Evolutionary conservation across 2,329 filamentous ascomycete species (phyloP).

Genomic region (Fusarium neocosmosporiellum): DNA sequence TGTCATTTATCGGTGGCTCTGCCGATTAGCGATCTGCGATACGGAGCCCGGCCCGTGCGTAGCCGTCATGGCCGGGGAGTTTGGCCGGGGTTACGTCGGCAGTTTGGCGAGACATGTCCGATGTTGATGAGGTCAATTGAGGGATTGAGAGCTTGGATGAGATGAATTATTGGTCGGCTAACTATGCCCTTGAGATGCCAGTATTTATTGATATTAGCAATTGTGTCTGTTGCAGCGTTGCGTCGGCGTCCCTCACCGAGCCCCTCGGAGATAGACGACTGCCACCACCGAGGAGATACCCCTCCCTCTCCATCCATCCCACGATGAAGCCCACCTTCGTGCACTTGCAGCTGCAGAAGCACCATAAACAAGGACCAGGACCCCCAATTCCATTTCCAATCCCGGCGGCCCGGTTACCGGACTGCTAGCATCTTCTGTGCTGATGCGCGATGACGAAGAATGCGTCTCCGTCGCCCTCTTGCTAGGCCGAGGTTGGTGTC

Average conservation of each 20-base stretch:
- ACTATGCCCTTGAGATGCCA: background rate
- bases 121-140: background rate
- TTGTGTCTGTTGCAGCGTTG: background rate
- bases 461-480: background rate
- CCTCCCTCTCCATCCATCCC: background rate
- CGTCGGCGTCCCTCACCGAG: background rate
- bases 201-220: background rate
- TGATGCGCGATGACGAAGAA: background rate
- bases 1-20: background rate
- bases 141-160: background rate
- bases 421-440: background rate
- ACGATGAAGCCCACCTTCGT: background rate
- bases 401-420: background rate
- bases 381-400: background rate
- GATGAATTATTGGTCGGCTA: background rate
- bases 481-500: background rate
- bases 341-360: conserved; percentile 1
- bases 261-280: background rate
- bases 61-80: conserved; percentile 14
- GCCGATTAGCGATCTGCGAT: conserved; percentile 1
- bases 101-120: conserved; percentile 29
- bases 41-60: conserved; percentile 29
- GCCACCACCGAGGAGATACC: background rate
- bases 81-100: conserved; percentile 19
- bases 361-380: background rate